Conservation (phyloP, 2,329 filamentous ascomycete genomes). For the Aspergillus brasiliensis region DNA sequence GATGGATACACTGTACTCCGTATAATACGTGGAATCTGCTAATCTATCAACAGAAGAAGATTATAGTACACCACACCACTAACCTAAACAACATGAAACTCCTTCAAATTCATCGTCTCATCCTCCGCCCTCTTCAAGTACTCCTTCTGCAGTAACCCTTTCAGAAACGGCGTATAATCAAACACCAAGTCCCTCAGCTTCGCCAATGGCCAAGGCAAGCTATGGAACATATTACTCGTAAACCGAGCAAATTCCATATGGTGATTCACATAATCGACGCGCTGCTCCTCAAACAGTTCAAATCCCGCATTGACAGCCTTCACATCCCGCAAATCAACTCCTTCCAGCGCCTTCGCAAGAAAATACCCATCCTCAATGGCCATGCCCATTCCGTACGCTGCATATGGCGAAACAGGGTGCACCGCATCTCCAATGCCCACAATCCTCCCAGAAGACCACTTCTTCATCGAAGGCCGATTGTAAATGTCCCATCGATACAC, state of each 20-base stretch:
- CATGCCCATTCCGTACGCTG: conserved; percentile 11
- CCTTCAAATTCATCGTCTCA: conserved; percentile 3
- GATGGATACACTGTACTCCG: too few relatives aligned
- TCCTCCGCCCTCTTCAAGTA: conserved; percentile 3
- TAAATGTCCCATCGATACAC: conserved; percentile 9
- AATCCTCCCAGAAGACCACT: conserved; percentile 1
- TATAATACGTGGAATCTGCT: too few relatives aligned
- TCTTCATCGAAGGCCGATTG: conserved; percentile 7
- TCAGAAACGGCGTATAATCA: conserved; percentile 7
- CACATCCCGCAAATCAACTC: conserved; percentile 1
- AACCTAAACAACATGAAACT: neutral
- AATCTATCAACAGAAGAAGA: too few relatives aligned
- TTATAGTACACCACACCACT: too few relatives aligned
- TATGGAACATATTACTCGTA: neutral
- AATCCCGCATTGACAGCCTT: conserved; percentile 2
- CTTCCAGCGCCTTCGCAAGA: neutral
- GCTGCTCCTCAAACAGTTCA: conserved; percentile 1
- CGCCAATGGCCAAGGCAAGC: conserved; percentile 1
- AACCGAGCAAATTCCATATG: conserved; percentile 8
- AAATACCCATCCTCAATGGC: conserved; percentile 9
- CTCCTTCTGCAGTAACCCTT: neutral
- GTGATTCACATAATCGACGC: conserved; percentile 8
- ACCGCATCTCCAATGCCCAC: conserved; percentile 3
- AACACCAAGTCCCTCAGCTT: conserved; percentile 6
- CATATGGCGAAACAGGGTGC: conserved; percentile 8